Base-by-base conservation (phyloP, 2,329 filamentous ascomycete genomes). In the Drechslera avenae region DNA sequence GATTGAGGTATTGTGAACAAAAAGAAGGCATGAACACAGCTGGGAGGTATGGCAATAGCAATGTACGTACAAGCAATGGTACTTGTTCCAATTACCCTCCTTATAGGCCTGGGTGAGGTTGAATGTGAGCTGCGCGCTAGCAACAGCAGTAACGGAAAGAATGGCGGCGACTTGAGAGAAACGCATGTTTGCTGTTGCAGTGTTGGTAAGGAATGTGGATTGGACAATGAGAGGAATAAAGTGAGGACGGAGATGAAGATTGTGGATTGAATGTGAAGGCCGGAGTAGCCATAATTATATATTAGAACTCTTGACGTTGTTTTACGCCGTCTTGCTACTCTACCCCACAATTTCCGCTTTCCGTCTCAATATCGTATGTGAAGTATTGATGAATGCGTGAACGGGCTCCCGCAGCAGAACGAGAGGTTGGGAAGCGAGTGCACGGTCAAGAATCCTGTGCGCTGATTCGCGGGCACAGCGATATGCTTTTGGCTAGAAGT, bases 31-130 rank as follows among this genome's bases (percentile, higher is more conserved):
- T 23, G 7, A 23, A 23, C 7, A 4, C 21, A 4, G 7, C 21
- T 23, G 21, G 7, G 21, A 23, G 26, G 9, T 28, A 12, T 28
- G 12, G 26, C 26, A 12, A 28, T 2, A n/a, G 12, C 3, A 7
- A 35, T 21, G 28, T 26, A 33, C 37, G n/a, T 58, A 67, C 62
- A 63, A 46, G 50, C 64, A 67, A n/a, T 39, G 54, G 46, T 67
- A 67, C 39, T 67, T 67, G 16, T 59, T 37, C 14, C 51, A 57
- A 35, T 66, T 62, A 14, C 59, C 56, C 0, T 36, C 16, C 13
- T 42, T 21, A 9, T 55, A 52, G 8, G 64, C 62, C 14, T 57
- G 40, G 1, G 59, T 66, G 8, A 63, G 39, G 50, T 67, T 66
- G 57, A 52, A 67, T 2, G 63, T 66, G 26, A 56, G 50, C 31